Percentiles rank a stretch among this genome's conserved stretches.
phyloP scores from a whole-genome alignment of 768 basidiomycete species.

The Sarcodon aspratus region DNA sequence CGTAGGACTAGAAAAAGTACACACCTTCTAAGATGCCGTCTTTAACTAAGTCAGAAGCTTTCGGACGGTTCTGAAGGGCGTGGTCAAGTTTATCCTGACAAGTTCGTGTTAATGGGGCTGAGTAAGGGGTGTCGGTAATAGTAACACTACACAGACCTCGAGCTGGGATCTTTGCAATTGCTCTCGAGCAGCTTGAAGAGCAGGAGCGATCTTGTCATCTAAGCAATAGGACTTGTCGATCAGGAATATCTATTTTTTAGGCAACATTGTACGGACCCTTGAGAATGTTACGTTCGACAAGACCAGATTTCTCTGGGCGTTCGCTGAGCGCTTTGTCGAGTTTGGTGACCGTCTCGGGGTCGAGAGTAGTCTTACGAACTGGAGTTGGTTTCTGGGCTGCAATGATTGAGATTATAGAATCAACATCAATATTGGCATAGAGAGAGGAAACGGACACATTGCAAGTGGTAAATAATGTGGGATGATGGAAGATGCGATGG shows the following conservation, averaged over 20 bases:
- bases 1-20: background rate
- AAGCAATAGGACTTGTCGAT: background rate
- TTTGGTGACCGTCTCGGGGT: slow-evolving; percentile 23
- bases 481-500: background rate
- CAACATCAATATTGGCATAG: background rate
- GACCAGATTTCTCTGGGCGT: slow-evolving; percentile 47
- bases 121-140: background rate
- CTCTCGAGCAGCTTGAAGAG: slow-evolving; percentile 47
- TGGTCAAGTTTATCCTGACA: slow-evolving; percentile 52
- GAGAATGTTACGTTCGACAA: slow-evolving; percentile 60
- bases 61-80: slow-evolving; percentile 44
- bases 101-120: background rate
- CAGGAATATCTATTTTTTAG: background rate
- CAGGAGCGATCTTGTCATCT: slow-evolving; percentile 58
- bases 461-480: background rate
- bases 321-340: slow-evolving; percentile 43
- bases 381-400: slow-evolving; percentile 4
- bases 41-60: slow-evolving; percentile 51
- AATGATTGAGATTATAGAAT: background rate
- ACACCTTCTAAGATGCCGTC: slow-evolving; percentile 45
- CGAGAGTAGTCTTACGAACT: slow-evolving; percentile 19
- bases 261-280: slow-evolving; percentile 31
- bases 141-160: slow-evolving; percentile 29
- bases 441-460: background rate
- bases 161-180: slow-evolving; percentile 51